phyloP scores from a whole-genome alignment of 2,329 filamentous ascomycete genomes.

The Xylaria digitata region DNA sequence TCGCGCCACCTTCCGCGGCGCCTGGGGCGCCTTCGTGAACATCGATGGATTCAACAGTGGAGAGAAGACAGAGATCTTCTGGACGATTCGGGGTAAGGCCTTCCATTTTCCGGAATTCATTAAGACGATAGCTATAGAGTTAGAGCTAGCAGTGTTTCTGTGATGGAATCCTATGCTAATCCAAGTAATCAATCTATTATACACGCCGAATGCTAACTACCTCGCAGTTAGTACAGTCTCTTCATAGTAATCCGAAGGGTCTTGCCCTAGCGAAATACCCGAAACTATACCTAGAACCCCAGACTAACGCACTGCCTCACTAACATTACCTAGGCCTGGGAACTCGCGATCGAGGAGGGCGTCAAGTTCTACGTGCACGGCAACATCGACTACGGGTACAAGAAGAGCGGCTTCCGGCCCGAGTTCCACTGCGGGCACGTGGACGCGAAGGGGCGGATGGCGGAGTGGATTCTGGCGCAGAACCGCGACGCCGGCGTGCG shows the following conservation, averaged over 20 bases:
- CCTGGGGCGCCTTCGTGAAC: conserved; percentile 64
- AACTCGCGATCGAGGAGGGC: conserved; percentile 57
- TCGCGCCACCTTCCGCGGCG: conserved; percentile 57
- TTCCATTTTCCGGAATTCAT: neutral
- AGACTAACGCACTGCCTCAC: neutral
- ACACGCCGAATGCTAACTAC: conserved; percentile 16
- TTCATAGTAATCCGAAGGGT: neutral
- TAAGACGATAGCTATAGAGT: too few species aligned
- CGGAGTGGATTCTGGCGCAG: conserved; percentile 58
- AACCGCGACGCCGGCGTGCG: conserved; percentile 49
- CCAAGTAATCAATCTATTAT: neutral
- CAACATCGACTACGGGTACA: conserved; percentile 61
- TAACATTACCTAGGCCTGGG: conserved; percentile 46
- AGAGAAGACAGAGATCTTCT: conserved; percentile 64
- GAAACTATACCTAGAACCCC: neutral
- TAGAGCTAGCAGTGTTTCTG: neutral
- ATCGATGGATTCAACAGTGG: conserved; percentile 65
- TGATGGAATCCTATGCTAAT: neutral
- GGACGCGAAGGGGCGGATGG: conserved; percentile 59
- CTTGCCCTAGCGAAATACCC: neutral
- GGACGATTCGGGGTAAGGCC: conserved; percentile 52
- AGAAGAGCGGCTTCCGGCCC: conserved; percentile 60
- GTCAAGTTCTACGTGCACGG: conserved; percentile 60
- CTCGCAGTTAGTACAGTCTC: conserved; percentile 20
- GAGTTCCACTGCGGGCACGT: conserved; percentile 61